Evolutionary conservation across 1,284 basidiomycete species (phyloP).

Genomic region (Anthracocystis panici-leucophaei): DNA sequence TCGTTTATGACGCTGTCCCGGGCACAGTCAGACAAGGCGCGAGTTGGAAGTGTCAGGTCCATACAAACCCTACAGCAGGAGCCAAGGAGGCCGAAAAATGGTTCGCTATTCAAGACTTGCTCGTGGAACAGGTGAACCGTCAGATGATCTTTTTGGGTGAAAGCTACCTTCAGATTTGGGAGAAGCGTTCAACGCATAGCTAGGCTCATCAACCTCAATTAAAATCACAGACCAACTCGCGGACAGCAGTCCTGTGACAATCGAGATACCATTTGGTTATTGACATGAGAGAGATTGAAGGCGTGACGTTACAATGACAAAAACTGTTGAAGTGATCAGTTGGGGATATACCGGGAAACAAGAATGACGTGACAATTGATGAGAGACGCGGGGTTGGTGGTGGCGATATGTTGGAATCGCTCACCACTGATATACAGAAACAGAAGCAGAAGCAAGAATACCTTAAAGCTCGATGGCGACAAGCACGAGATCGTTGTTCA

Average conservation of each 20-base stretch:
- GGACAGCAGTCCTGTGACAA: background rate
- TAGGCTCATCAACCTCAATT: too few relatives aligned
- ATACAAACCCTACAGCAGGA: constrained; percentile 69
- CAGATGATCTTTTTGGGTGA: constrained; percentile 99
- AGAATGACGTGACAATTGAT: background rate
- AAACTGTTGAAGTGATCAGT: constrained; percentile 33
- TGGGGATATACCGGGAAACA: constrained; percentile 24
- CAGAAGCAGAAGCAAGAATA: background rate
- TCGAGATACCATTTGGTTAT: background rate
- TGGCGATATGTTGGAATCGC: constrained; percentile 21
- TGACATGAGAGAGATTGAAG: constrained; percentile 9
- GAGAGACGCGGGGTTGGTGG: background rate
- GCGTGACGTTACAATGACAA: constrained; percentile 21
- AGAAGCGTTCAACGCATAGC: constrained; percentile 2
- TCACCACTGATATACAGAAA: background rate
- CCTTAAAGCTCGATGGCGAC: constrained; percentile 47
- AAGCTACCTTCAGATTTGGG: constrained; percentile 78
- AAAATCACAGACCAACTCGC: background rate
- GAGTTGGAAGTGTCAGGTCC: constrained; percentile 91
- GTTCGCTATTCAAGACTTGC: constrained; percentile 96
- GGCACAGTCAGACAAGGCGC: constrained; percentile 89
- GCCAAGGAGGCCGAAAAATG: constrained; percentile 78
- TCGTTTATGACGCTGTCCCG: constrained; percentile 92
- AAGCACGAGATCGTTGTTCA: constrained; percentile 35
- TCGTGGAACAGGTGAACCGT: constrained; percentile 92